Conservation (phyloP, 108 stramenopile genomes). For the Conticribra guillardii region DNA sequence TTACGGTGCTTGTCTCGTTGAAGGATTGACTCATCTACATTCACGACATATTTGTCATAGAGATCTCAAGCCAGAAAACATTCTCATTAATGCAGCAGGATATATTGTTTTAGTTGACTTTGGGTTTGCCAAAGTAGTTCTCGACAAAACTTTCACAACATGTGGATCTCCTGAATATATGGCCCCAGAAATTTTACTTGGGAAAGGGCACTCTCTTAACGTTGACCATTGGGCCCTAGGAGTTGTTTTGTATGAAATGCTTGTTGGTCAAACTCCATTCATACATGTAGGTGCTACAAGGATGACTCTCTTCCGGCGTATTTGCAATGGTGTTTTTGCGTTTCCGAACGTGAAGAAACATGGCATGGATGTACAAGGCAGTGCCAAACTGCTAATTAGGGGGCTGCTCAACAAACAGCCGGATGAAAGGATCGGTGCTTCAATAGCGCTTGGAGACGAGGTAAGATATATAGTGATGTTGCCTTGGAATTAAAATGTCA, state of each 20-base stretch:
- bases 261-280: conserved; percentile 78
- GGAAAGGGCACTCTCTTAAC: conserved; percentile 77
- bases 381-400: conserved; percentile 29
- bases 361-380: conserved; percentile 29
- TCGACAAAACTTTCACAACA: conserved; percentile 73
- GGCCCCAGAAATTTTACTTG: conserved; percentile 86
- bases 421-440: conserved; percentile 35
- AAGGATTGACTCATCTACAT: conserved; percentile 56
- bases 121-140: conserved; percentile 87
- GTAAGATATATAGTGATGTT: background rate
- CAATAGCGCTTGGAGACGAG: conserved; percentile 39
- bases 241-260: conserved; percentile 84
- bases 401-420: conserved; percentile 34
- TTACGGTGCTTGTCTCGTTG: conserved; percentile 59
- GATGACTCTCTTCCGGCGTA: conserved; percentile 63
- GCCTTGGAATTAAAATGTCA: background rate
- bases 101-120: conserved; percentile 88
- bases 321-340: conserved; percentile 56
- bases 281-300: conserved; percentile 58
- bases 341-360: conserved; percentile 48
- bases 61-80: conserved; percentile 68
- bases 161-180: conserved; percentile 89
- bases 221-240: conserved; percentile 90
- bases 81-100: conserved; percentile 64
- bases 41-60: conserved; percentile 64